These are phyloP conservation scores for Solanum rostratum DNA, from an alignment of 257 asterid species.

Conservation along the genomic window DNA sequence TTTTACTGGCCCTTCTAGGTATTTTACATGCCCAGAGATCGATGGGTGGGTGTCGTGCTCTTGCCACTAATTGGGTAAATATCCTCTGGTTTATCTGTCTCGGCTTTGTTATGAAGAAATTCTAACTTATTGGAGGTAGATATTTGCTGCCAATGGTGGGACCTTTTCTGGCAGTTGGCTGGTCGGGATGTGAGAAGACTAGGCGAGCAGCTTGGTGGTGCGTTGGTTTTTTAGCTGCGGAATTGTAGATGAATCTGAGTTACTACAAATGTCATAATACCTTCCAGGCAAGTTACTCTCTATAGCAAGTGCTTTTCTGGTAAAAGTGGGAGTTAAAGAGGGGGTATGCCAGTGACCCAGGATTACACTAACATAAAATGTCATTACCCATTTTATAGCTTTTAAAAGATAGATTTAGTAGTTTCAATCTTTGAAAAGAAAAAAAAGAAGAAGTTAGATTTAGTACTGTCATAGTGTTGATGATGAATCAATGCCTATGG, in stretches of 20 bases:
- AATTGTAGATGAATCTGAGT: not conserved
- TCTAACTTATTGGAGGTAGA: not conserved
- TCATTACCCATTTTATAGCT: not conserved
- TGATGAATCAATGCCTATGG: not conserved
- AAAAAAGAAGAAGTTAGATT: not conserved
- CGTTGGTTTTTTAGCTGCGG: not conserved
- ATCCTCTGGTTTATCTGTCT: not conserved
- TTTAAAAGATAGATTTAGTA: not conserved
- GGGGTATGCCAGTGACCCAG: not conserved
- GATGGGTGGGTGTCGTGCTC: not conserved
- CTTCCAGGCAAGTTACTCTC: not conserved
- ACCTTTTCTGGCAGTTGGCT: slow-evolving; percentile 20
- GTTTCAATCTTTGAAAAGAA: not conserved
- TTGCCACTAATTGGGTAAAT: not conserved
- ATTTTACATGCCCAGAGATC: not conserved
- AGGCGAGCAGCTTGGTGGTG: slow-evolving; percentile 8
- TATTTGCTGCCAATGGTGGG: not conserved
- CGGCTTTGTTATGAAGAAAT: not conserved
- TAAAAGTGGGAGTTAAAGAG: not conserved
- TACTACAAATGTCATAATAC: not conserved
- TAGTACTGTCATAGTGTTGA: not conserved
- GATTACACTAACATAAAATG: not conserved
- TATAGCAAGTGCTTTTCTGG: not conserved
- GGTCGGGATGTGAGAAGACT: slow-evolving; percentile 14
- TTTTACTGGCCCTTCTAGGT: not conserved